Conservation (phyloP, 768 basidiomycete species). For the Mycena galopus region DNA sequence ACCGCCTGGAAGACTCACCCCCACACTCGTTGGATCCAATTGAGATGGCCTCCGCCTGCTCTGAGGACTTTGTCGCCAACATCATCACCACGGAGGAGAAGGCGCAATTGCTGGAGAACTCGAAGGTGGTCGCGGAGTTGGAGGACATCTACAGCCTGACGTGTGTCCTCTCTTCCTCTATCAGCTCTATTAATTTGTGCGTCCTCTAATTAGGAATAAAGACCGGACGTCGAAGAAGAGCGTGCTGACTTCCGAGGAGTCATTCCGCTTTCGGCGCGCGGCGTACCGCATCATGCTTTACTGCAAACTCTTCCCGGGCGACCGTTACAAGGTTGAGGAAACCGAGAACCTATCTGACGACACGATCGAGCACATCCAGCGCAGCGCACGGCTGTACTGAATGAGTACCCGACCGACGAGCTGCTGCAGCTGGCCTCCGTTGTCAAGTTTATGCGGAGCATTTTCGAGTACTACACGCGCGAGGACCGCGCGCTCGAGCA, state of each 20-base stretch:
- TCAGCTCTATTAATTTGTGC: not conserved
- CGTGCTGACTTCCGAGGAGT: constrained; percentile 38
- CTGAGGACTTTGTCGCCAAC: not conserved
- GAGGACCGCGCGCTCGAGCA: not conserved
- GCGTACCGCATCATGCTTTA: constrained; percentile 31
- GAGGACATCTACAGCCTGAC: constrained; percentile 42
- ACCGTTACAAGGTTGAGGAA: not conserved
- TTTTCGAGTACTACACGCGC: not conserved
- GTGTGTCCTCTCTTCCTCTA: constrained; percentile 26
- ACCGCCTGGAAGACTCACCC: no score
- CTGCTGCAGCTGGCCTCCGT: constrained; percentile 11
- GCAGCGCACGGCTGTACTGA: constrained; percentile 21
- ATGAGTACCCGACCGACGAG: constrained; percentile 16
- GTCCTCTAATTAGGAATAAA: not conserved
- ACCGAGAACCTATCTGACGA: not conserved
- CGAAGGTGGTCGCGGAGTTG: constrained; percentile 25
- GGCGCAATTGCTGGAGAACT: constrained; percentile 8
- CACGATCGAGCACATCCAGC: not conserved
- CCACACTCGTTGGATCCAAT: not conserved
- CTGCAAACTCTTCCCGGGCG: not conserved
- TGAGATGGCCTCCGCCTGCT: constrained; percentile 7
- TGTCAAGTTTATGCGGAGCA: constrained; percentile 1
- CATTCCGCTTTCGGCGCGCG: constrained; percentile 41
- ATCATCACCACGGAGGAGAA: constrained; percentile 22
- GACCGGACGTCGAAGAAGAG: constrained; percentile 27